Evolutionary conservation across 2,329 filamentous ascomycete species (phyloP).

Genomic region (Periconia sp.): DNA sequence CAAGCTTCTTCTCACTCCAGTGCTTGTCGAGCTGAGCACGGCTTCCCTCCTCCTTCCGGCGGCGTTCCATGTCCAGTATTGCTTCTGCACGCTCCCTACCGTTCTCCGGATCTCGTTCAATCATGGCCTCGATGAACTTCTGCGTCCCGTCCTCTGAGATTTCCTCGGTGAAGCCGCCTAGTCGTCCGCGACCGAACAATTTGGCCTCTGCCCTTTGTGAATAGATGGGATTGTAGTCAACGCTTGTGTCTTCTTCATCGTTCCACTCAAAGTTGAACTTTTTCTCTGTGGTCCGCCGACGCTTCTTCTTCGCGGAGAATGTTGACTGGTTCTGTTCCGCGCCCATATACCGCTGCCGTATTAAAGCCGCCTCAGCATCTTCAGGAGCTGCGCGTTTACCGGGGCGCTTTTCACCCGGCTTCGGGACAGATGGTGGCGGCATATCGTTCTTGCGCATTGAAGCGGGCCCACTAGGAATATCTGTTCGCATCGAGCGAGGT

Average conservation of each 20-base stretch:
- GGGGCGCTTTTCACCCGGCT: conserved; percentile 41
- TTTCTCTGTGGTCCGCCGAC: conserved; percentile 87
- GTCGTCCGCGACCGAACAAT: conserved; percentile 71
- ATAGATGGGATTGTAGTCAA: conserved; percentile 82
- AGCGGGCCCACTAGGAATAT: conserved; percentile 57
- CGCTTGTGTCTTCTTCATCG: conserved; percentile 87
- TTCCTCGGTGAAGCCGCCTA: conserved; percentile 71
- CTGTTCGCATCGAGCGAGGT: conserved; percentile 70
- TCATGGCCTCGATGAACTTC: conserved; percentile 71
- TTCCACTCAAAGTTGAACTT: conserved; percentile 99
- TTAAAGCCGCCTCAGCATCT: conserved; percentile 74
- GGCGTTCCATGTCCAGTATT: conserved; percentile 83
- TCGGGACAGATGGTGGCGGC: conserved; percentile 56
- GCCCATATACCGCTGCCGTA: conserved; percentile 87
- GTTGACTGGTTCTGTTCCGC: conserved; percentile 84
- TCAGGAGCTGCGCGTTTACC: conserved; percentile 50
- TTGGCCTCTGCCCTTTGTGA: conserved; percentile 69
- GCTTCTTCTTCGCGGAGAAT: conserved; percentile 95
- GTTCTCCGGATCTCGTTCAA: conserved; percentile 75
- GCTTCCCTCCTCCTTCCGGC: conserved; percentile 72
- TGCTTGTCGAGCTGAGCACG: conserved; percentile 85
- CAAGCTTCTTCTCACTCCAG: conserved; percentile 91
- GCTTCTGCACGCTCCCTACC: conserved; percentile 78
- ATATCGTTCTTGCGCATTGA: conserved; percentile 61
- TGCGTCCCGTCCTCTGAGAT: conserved; percentile 57